A percentile compares a stretch with the other conserved stretches of the same genome.
Conservation (phyloP, 805 yeast species). For the Spencermartinsiella europaea region DNA sequence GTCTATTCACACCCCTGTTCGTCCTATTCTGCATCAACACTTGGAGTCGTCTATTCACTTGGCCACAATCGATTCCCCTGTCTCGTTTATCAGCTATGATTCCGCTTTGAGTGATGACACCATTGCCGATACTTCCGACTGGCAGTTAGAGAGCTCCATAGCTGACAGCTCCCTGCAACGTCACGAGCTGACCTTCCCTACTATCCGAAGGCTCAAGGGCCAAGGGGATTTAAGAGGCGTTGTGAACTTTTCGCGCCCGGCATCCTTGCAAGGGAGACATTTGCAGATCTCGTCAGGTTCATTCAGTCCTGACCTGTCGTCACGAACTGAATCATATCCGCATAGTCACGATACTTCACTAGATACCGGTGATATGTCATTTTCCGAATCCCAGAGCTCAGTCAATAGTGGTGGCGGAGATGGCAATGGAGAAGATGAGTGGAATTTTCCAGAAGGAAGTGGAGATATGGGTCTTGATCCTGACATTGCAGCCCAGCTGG, state of each 20-base stretch:
- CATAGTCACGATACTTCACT: neutral
- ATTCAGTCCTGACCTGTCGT: neutral
- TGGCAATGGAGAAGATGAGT: neutral
- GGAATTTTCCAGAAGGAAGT: neutral
- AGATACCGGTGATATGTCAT: neutral
- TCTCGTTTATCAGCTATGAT: slow-evolving; percentile 24
- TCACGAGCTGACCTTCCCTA: too few species aligned
- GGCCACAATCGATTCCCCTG: neutral
- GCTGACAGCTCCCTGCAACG: slow-evolving; percentile 9
- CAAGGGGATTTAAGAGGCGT: slow-evolving; percentile 11
- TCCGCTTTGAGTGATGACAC: slow-evolving; percentile 23
- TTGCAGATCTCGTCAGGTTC: neutral
- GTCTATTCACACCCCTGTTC: neutral
- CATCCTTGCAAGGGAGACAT: slow-evolving; percentile 28
- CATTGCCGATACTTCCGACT: neutral
- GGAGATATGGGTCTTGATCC: slow-evolving; percentile 6
- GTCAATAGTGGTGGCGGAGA: neutral
- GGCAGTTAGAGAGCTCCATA: neutral
- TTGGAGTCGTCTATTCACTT: neutral
- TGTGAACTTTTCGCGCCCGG: slow-evolving; percentile 12
- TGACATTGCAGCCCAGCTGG: slow-evolving; percentile 11
- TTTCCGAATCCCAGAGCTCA: neutral
- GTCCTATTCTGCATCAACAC: neutral
- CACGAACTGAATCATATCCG: neutral
- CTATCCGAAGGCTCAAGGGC: slow-evolving; percentile 1